Percentiles rank a stretch among this genome's conserved stretches.
Evolutionary conservation across 108 stramenopile genomes (phyloP).

Genomic region (Mediolabrus comicus): DNA sequence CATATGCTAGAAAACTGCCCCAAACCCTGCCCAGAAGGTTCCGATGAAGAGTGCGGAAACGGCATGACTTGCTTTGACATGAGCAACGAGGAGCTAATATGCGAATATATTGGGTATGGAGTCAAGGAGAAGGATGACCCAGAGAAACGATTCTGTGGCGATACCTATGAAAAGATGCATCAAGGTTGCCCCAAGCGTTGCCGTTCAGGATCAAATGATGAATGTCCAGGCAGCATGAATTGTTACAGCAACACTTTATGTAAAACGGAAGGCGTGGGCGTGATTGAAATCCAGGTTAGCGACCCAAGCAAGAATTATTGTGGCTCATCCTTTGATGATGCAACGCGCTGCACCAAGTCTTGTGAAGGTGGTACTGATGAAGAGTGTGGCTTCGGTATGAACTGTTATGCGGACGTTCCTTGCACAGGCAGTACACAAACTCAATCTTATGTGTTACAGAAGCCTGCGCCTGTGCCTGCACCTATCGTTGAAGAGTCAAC

Average conservation of each 20-base stretch:
- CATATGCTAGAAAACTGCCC: conserved; percentile 37
- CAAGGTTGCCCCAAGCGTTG: conserved; percentile 2
- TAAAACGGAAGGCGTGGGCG: not conserved
- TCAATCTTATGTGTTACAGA: not conserved
- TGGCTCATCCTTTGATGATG: conserved; percentile 12
- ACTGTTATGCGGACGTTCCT: conserved; percentile 24
- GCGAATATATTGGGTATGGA: conserved; percentile 9
- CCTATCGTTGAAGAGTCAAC: conserved; percentile 2
- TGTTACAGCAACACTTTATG: conserved; percentile 1
- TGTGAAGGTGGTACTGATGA: conserved; percentile 12
- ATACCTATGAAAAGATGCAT: not conserved
- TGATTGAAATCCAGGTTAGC: too few relatives aligned
- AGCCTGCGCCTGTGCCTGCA: not conserved
- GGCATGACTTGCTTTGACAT: conserved; percentile 26
- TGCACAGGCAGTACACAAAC: not conserved
- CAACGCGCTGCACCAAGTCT: conserved; percentile 21
- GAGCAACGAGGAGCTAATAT: conserved; percentile 29
- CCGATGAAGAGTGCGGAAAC: conserved; percentile 36
- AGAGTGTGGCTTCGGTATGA: conserved; percentile 27
- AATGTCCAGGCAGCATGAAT: not conserved
- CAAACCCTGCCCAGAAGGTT: conserved; percentile 31
- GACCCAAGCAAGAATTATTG: conserved; percentile 36
- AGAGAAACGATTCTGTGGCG: conserved; percentile 9
- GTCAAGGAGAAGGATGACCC: conserved; percentile 42
- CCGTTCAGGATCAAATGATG: not conserved